Base-by-base conservation (phyloP, 2,329 filamentous ascomycete species). In the Stagonosporopsis cucurbitacearum region DNA sequence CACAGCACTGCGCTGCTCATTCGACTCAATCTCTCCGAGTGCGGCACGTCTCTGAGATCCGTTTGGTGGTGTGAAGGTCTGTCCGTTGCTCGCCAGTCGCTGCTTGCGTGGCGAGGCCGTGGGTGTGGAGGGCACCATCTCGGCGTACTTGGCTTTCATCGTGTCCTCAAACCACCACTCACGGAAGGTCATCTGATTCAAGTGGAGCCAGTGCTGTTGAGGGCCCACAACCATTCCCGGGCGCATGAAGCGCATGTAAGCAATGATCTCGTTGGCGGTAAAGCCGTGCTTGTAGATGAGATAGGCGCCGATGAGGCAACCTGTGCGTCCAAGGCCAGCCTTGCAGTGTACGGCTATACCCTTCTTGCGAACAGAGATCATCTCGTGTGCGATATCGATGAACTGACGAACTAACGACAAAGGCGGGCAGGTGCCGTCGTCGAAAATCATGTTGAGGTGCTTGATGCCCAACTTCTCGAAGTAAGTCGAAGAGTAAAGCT, bases 371-470 rank as follows among this genome's bases (percentile, higher is more conserved):
- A 93, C 84, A 0, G 88, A 93, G 71, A 99, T 99, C 78, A 90
- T 96, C 73, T 96, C 90, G 72, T 98, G 95, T 1, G 95, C 93
- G 56, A 99, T 83, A 65, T 91, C 91, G 76, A 99, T 94, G 75
- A 99, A 99, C 73, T 93, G 93, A 65, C 91, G 88, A 25, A 99
- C 95, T n/a, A 93, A 88, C 17, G 86, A 86, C 48, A 99, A 81
- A 2, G 92, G 88, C 20, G 95, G 95, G 75, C 95, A 99, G 4
- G 95, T 99, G 62, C 95, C 95, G 68, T 99, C 95, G 70, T 98
- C 95, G 72, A 99, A 99, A 70, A 99, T 98, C 95, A 99, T 99
- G 79, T 99, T 95, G 36, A 98, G 82, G 74, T 99, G 95, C 69
- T 92, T 88, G 71, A 99, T 98, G 26, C 94, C 94, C 48, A 99